These are phyloP conservation scores for Aphanomyces stellatus DNA, from an alignment of 352 stramenopile genomes.

Conservation along the genomic window DNA sequence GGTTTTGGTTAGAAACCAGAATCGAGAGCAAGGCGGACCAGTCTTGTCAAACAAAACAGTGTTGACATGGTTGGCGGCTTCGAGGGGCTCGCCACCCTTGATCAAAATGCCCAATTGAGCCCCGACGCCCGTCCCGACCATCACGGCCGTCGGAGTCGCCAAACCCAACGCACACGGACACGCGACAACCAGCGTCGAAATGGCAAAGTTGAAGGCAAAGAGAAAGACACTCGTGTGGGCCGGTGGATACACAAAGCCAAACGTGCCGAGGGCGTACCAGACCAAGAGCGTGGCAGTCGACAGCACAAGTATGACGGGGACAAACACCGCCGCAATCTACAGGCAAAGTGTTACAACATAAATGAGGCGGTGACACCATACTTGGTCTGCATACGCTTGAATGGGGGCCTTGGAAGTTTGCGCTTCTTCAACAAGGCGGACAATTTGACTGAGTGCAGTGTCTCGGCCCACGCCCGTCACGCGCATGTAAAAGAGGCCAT, in stretches of 20 bases:
- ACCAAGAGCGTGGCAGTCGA: constrained; percentile 91
- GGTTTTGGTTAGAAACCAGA: background rate
- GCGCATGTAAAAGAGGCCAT: constrained; percentile 87
- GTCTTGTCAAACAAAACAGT: constrained; percentile 99
- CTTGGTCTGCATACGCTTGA: constrained; percentile 93
- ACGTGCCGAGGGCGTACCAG: constrained; percentile 84
- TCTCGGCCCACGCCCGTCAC: constrained; percentile 90
- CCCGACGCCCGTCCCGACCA: constrained; percentile 97
- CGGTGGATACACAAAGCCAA: background rate
- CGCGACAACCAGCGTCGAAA: constrained; percentile 96
- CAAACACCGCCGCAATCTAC: constrained; percentile 92
- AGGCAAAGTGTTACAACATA: background rate
- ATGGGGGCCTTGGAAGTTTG: constrained; percentile 97
- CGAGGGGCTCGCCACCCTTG: constrained; percentile 93
- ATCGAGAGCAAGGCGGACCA: background rate
- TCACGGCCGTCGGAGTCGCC: constrained; percentile 96
- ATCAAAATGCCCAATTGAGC: constrained; percentile 96
- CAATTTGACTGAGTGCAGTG: constrained; percentile 95
- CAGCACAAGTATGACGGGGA: constrained; percentile 90
- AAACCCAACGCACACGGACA: constrained; percentile 98
- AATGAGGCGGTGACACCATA: background rate
- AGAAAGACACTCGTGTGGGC: constrained; percentile 43
- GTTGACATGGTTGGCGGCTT: constrained; percentile 88
- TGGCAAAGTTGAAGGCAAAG: constrained; percentile 96
- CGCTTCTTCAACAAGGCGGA: constrained; percentile 97